Percentiles rank a stretch among this genome's conserved stretches.
These are phyloP conservation scores for Skeletonema tropicum DNA, from an alignment of 108 stramenopile species.

Conservation along the genomic window DNA sequence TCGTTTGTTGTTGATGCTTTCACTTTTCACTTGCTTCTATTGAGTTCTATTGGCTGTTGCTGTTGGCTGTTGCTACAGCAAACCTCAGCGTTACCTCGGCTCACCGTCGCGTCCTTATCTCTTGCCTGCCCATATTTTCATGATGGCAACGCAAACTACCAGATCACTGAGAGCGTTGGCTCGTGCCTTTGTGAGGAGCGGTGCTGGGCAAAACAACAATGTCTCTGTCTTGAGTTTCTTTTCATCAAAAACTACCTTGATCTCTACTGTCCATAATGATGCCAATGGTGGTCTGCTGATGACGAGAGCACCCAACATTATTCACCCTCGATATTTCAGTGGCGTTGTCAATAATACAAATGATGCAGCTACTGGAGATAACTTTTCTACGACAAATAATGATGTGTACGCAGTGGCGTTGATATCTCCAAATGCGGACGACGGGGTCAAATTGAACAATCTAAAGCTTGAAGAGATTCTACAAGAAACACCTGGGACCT, in stretches of 20 bases:
- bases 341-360: background rate
- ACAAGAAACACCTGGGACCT: conserved; percentile 55
- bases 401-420: conserved; percentile 45
- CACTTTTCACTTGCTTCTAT: too few relatives aligned
- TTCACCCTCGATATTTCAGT: background rate
- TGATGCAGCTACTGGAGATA: background rate
- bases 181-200: background rate
- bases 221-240: background rate
- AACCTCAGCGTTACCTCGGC: too few relatives aligned
- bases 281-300: background rate
- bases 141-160: background rate
- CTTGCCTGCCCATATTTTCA: too few relatives aligned
- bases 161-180: background rate
- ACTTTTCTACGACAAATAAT: background rate
- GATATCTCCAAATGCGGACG: conserved; percentile 6
- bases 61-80: too few relatives aligned
- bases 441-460: conserved; percentile 28
- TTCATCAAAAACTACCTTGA: background rate
- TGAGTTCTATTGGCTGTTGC: too few relatives aligned
- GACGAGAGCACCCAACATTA: background rate
- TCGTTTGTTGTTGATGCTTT: too few relatives aligned
- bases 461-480: conserved; percentile 57
- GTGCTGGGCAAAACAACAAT: background rate
- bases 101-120: too few relatives aligned
- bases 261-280: background rate